Evolutionary conservation across 1,284 basidiomycete species (phyloP).

Genomic region (Heterobasidion irregulare): DNA sequence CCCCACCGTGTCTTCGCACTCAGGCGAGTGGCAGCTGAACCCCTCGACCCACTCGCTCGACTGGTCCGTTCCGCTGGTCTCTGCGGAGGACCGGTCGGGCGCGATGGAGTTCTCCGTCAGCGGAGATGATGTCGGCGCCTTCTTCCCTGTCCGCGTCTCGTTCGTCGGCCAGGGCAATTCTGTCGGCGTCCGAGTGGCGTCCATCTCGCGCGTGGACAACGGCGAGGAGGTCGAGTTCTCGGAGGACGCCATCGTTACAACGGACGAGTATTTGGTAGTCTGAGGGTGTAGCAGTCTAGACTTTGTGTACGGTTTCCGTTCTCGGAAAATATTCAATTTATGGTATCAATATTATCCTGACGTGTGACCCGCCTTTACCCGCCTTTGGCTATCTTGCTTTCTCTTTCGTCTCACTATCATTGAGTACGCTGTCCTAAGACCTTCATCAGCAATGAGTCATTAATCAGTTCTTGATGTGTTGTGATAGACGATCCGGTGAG

Average conservation of each 20-base stretch:
- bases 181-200: constrained; percentile 58
- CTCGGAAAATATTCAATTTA: neutral
- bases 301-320: neutral
- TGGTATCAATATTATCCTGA: neutral
- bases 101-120: constrained; percentile 84
- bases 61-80: constrained; percentile 71
- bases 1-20: constrained; percentile 75
- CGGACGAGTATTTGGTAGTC: constrained; percentile 67
- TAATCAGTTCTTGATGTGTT: too few species aligned
- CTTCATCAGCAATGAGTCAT: too few species aligned
- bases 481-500: too few species aligned
- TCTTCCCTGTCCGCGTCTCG: constrained; percentile 88
- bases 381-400: too few species aligned
- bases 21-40: constrained; percentile 78
- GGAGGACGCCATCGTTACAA: constrained; percentile 64
- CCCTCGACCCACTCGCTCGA: constrained; percentile 72
- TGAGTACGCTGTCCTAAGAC: too few species aligned
- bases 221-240: constrained; percentile 65
- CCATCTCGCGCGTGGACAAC: constrained; percentile 48
- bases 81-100: constrained; percentile 56
- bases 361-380: too few species aligned
- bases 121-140: constrained; percentile 76
- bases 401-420: too few species aligned
- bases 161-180: constrained; percentile 79
- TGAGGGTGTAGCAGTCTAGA: constrained; percentile 12